phyloP scores from a whole-genome alignment of 495 filamentous ascomycete species.

The Xylaria scruposa region DNA sequence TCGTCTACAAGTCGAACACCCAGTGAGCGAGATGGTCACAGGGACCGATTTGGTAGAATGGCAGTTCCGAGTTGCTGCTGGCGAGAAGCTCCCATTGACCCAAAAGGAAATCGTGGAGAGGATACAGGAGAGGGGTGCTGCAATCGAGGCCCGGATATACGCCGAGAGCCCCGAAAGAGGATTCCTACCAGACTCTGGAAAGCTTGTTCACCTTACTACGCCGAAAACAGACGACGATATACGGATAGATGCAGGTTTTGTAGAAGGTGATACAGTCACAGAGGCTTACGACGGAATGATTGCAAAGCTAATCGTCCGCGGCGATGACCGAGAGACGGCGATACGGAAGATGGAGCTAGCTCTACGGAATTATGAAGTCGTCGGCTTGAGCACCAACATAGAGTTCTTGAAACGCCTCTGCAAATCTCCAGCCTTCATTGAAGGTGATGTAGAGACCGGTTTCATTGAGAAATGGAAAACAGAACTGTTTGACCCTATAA shows the following conservation, averaged over 20 bases:
- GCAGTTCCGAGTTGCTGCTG: constrained; percentile 93
- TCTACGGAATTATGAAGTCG: constrained; percentile 88
- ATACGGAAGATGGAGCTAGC: constrained; percentile 83
- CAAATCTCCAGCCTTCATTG: constrained; percentile 78
- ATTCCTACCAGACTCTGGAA: constrained; percentile 95
- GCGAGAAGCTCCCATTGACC: constrained; percentile 81
- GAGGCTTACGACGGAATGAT: constrained; percentile 99
- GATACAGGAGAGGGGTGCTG: constrained; percentile 79
- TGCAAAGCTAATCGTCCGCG: constrained; percentile 94
- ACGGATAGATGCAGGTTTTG: constrained; percentile 91
- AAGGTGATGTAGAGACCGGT: constrained; percentile 91
- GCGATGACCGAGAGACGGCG: constrained; percentile 76
- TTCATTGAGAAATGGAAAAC: constrained; percentile 89
- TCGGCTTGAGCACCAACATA: constrained; percentile 92
- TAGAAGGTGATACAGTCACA: constrained; percentile 88
- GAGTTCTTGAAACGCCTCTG: constrained; percentile 93
- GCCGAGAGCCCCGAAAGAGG: constrained; percentile 90
- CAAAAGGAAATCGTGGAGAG: constrained; percentile 81
- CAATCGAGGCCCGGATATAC: constrained; percentile 95
- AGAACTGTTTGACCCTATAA: constrained; percentile 68
- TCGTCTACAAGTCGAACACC: constrained; percentile 94
- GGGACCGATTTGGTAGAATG: constrained; percentile 94
- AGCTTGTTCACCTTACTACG: constrained; percentile 78
- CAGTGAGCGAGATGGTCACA: constrained; percentile 96
- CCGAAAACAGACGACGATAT: constrained; percentile 73